Evolutionary conservation across 257 asterid species (phyloP), one percentile per base, ranked within the genome.

Genomic region (Penstemon newberryi): DNA sequence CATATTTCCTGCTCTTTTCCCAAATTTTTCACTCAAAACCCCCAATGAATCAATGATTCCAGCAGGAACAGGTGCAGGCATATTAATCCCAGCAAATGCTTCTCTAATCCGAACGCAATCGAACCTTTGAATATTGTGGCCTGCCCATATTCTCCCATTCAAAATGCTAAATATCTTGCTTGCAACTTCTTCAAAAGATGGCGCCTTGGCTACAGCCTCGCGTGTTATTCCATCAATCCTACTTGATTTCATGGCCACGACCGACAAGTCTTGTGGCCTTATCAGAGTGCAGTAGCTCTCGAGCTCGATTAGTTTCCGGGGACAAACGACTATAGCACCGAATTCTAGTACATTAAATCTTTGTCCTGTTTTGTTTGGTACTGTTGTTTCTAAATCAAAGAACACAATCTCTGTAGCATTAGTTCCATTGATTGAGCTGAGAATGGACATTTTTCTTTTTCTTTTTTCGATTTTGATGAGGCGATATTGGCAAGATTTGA

Each of bases 1-100:
- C 99, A 94, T 94, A 73, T 94, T 83, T 46, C 99, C 99, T 38
- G 97, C 99, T 69, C 99, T 81, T 77, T 70, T 87, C 3, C 99
- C 97, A 74, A 94, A 94, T 76, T 78, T 94, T 54, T 78, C 73
- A 0, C 84, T 76, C 42, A 91, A 81, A 36, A 94, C 76, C 50
- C 87, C 87, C 70, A 94, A 77, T 0, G 99, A 91, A 77, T 94
- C 99, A 5, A 94, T 83, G 0, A 89, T 74, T 53, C 95, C 97
- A 55, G 72, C 78, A 3, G 99, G 91, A 9, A 47, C 66, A 0
- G 99, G 99, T 0, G 90, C 75, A 45, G 96, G 87, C 61, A 66
- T 70, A 54, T 78, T 73, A 62, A 86, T 70, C 68, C 81, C 85
- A 45, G 80, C 85, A 69, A 89, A 94, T 4, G 96, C 92, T 50